phyloP scores from a whole-genome alignment of 108 stramenopile species.

The Nannochloropsis granulata region DNA sequence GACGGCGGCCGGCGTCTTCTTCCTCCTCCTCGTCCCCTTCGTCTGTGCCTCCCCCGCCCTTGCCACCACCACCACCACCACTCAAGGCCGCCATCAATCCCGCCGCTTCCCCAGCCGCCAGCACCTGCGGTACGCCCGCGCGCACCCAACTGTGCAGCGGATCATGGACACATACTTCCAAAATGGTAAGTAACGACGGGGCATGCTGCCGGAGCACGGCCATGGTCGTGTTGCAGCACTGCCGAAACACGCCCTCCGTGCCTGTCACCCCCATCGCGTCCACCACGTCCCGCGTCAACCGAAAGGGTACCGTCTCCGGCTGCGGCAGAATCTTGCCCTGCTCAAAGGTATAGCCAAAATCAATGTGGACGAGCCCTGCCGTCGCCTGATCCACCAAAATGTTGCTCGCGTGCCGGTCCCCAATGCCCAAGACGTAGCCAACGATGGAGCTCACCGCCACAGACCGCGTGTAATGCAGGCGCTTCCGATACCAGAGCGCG shows the following conservation, averaged over 20 bases:
- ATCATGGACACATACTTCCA: constrained; percentile 83
- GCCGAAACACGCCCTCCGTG: constrained; percentile 69
- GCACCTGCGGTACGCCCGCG: constrained; percentile 47
- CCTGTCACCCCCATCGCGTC: constrained; percentile 77
- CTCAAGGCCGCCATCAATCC: neutral
- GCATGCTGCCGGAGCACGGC: constrained; percentile 57
- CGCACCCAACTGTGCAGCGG: constrained; percentile 78
- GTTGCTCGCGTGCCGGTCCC: constrained; percentile 90
- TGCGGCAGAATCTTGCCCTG: constrained; percentile 69
- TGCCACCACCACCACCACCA: constrained; percentile 15
- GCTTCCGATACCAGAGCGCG: constrained; percentile 64
- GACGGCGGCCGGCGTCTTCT: neutral
- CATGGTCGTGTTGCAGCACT: constrained; percentile 59
- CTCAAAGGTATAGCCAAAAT: constrained; percentile 98
- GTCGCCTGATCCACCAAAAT: constrained; percentile 78
- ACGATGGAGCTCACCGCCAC: constrained; percentile 86
- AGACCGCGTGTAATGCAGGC: constrained; percentile 55
- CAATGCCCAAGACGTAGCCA: constrained; percentile 94
- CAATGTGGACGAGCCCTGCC: constrained; percentile 91
- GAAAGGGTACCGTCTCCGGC: constrained; percentile 93
- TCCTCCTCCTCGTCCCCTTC: neutral
- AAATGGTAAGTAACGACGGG: constrained; percentile 63
- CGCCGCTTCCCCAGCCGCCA: constrained; percentile 41
- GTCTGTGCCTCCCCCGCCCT: neutral
- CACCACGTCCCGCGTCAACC: constrained; percentile 87